Conservation (phyloP, 2,329 filamentous ascomycete species). For the Ceratocystis albifundus region DNA sequence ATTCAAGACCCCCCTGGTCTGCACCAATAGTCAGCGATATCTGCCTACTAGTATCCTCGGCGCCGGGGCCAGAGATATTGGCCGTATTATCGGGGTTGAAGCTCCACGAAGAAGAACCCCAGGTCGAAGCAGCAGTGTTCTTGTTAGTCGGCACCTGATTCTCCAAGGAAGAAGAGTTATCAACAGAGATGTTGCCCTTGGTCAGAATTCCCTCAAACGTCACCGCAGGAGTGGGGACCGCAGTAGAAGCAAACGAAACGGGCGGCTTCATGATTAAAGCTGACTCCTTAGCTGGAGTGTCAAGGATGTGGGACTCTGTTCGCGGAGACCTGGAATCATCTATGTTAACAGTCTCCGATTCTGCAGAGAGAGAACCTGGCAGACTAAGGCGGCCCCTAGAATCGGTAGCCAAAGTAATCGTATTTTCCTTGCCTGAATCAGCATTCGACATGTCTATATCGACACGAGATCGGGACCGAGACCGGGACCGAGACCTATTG, state of each 20-base stretch:
- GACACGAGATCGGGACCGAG: constrained; percentile 11
- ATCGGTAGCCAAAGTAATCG: constrained; percentile 18
- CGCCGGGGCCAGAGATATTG: not conserved
- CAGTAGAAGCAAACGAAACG: not conserved
- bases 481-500: constrained; percentile 13
- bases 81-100: not conserved
- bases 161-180: not conserved
- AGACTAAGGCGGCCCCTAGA: constrained; percentile 16
- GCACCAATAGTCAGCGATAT: too few species aligned
- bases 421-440: not conserved
- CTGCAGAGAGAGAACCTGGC: not conserved
- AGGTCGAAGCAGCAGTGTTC: not conserved
- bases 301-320: not conserved
- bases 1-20: not conserved
- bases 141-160: not conserved
- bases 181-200: not conserved
- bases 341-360: not conserved
- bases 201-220: not conserved
- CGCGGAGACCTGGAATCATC: not conserved
- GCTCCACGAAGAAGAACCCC: constrained; percentile 8
- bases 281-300: not conserved
- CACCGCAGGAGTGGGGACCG: not conserved
- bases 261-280: not conserved
- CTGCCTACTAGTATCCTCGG: not conserved
- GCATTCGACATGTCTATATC: constrained; percentile 5